Base-by-base conservation (phyloP, 2,329 filamentous ascomycete species). In the Dendrostoma leiphaemia region DNA sequence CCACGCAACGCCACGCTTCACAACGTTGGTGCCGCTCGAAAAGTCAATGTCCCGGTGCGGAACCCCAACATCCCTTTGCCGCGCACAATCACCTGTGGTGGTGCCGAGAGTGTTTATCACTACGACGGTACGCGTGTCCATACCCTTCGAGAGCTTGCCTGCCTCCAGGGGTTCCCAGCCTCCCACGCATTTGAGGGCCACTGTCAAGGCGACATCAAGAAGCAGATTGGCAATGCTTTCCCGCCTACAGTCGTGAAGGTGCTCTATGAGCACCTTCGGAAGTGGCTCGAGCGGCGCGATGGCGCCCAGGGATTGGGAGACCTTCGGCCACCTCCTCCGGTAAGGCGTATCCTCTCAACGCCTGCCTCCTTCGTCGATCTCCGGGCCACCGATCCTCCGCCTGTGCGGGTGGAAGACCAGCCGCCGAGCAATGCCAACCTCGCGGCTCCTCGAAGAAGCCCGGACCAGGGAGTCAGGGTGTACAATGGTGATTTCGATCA, bases 221-320 rank as follows among this genome's bases (percentile, higher is more conserved):
- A 74, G 58, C 88, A 91, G 64, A 89, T 93, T 58, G 90, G 90
- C 0, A 93, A 94, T 63, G 90, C 89, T 0, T 90, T 93, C 15
- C 87, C 90, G 0, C 82, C 89, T 0, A 72, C 71, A 23, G 77
- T 79, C 0, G 82, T 81, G 1, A 69, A 70, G 24, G 69, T 76
- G 0, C 61, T 84, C 0, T 83, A 78, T 55, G 63, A 66, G 15
- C 77, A 81, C 45, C 62, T 84, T 4, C 67, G 74, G 15, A 56
- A 64, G 3, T 80, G 74, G 70, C 64, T 84, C 0, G 63, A 80
- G 12, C 59, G 63, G 1, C 63, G 71, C 17, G 80, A 83, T 49
- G 65, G 69, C 0, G 62, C 74, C 17, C 46, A 35, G 26, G 13
- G 17, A n/a, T n/a, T n/a, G n/a, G n/a, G n/a, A n/a, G n/a, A n/a